Conservation (phyloP, 306 rosid genomes). For the Sphenostylis stenocarpa region DNA sequence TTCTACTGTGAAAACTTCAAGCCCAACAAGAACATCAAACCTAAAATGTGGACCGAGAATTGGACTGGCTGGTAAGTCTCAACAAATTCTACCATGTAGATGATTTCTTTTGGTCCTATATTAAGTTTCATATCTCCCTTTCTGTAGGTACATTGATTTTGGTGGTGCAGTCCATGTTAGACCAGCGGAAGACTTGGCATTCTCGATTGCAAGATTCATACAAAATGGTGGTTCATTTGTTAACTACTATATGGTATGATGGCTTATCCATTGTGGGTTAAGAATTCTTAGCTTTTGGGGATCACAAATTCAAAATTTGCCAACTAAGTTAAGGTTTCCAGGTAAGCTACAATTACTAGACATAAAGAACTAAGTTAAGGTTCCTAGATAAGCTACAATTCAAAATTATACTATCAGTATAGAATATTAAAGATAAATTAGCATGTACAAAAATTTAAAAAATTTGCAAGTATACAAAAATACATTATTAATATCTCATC, state of each 20-base stretch:
- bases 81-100: conserved; percentile 12
- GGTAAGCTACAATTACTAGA: no score
- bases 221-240: conserved; percentile 88
- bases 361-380: no score
- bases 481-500: no score
- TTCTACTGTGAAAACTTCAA: conserved; percentile 78
- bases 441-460: no score
- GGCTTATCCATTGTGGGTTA: background rate
- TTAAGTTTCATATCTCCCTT: background rate
- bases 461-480: no score
- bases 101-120: background rate
- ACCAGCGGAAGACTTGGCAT: conserved; percentile 93
- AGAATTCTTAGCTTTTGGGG: no score
- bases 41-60: conserved; percentile 83
- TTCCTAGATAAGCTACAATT: no score
- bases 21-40: conserved; percentile 81
- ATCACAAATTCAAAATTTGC: no score
- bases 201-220: conserved; percentile 79
- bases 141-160: conserved; percentile 81
- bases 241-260: conserved; percentile 85
- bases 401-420: no score
- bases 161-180: conserved; percentile 78
- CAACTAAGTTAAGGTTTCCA: no score
- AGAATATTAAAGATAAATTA: no score
- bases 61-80: conserved; percentile 95